phyloP scores from a whole-genome alignment of 1,284 basidiomycete species.

The Entoloma clypeatum region DNA sequence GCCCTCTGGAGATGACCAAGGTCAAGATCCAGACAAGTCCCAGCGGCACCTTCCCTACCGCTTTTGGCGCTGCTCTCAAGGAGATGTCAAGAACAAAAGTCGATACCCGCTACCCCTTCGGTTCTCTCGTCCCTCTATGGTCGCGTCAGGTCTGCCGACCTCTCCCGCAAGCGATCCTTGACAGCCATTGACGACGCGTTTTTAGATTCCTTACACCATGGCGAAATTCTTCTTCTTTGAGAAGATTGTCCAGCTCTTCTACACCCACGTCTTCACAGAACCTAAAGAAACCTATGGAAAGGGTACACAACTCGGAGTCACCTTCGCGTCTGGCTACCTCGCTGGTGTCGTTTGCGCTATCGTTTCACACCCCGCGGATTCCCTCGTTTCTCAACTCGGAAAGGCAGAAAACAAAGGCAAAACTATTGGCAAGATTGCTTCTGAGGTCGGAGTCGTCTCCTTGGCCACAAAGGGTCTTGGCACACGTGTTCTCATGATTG shows the following conservation, averaged over 20 bases:
- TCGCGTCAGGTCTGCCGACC: conserved; percentile 63
- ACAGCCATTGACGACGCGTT: background rate
- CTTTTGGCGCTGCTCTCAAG: conserved; percentile 63
- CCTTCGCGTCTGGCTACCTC: conserved; percentile 78
- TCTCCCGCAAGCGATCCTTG: background rate
- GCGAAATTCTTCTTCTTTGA: conserved; percentile 87
- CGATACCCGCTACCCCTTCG: conserved; percentile 78
- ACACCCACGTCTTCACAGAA: conserved; percentile 68
- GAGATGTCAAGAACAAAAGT: conserved; percentile 61
- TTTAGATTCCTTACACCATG: conserved; percentile 82
- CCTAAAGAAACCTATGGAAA: conserved; percentile 73
- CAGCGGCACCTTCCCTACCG: conserved; percentile 68
- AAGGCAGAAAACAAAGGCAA: conserved; percentile 78
- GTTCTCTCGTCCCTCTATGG: conserved; percentile 78
- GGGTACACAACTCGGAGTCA: conserved; percentile 73
- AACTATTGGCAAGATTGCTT: conserved; percentile 58
- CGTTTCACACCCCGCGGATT: conserved; percentile 81
- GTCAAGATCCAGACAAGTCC: conserved; percentile 81
- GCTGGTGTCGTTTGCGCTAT: conserved; percentile 80
- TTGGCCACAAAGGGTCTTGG: conserved; percentile 78
- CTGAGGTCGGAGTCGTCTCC: conserved; percentile 57
- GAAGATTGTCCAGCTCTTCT: conserved; percentile 73
- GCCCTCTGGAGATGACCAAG: conserved; percentile 82
- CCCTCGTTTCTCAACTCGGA: conserved; percentile 75
- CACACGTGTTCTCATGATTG: conserved; percentile 78